Evolutionary conservation across 2,329 filamentous ascomycete species (phyloP), one percentile per base, ranked within the genome.

Genomic region (Cercospora beticola): DNA sequence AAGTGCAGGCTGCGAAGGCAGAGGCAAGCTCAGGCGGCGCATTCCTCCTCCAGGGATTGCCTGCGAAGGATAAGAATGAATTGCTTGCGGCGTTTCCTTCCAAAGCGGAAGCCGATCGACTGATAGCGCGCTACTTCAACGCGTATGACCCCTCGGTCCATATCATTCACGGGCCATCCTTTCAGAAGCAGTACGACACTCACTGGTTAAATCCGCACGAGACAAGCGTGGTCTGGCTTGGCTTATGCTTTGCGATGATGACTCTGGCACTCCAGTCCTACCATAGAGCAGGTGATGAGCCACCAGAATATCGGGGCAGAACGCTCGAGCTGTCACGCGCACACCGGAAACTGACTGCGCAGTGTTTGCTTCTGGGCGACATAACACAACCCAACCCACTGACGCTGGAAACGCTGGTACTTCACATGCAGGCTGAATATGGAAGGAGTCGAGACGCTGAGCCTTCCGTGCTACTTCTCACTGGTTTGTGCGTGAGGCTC

Each of bases 101-200:
- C 0, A 94, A 93, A 77, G 89, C 91, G 43, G 91, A 89, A 26
- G 90, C 95, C n/a, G 88, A 97, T 75, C 89, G 92, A 26, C 84
- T 98, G 18, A 91, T 97, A 70, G 90, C 90, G 70, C 89, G 94
- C 69, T 99, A 96, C 78, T 97, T 98, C 83, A 94, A 94, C 78
- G 94, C 91, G 30, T 88, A 88, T 73, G 88, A 90, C 73, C 88
- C 87, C 14, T 85, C 86, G 30, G 86, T 87, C 62, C 86, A 84
- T 66, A 84, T 85, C 66, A 82, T 85, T 65, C 82, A 85, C 68
- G 89, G 89, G 0, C 94, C 93, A 10, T 94, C 92, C 0, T 97
- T 97, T 75, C 89, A 94, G 76, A 87, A 90, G 75, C 81, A 89
- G 78, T 90, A 90, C 74, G 86, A 89, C 71, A 82, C 82, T 70